Percentiles rank a stretch among this genome's conserved stretches.
phyloP scores from a whole-genome alignment of 805 yeast genomes.

The Wickerhamomyces bisporus region DNA sequence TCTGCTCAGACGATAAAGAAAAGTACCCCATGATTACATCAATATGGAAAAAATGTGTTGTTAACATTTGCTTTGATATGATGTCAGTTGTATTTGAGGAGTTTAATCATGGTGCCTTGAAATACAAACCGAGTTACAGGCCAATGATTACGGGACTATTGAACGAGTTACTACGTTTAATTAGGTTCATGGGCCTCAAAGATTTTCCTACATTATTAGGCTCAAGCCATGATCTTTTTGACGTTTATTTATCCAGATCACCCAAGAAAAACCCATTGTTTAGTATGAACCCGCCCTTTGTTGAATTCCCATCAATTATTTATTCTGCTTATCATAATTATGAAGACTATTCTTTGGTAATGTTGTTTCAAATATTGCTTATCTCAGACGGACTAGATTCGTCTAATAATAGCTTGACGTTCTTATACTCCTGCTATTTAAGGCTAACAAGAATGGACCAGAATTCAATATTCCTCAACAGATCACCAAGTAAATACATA shows the following conservation, averaged over 20 bases:
- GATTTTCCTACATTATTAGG: neutral
- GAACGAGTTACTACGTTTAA: conserved; percentile 5
- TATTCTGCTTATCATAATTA: conserved; percentile 1
- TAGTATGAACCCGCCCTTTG: neutral
- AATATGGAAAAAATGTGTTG: conserved; percentile 8
- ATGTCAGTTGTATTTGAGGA: conserved; percentile 7
- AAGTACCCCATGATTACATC: conserved; percentile 1
- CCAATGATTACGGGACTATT: conserved; percentile 5
- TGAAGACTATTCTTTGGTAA: conserved; percentile 6
- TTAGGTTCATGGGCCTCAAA: conserved; percentile 2
- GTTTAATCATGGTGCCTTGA: neutral
- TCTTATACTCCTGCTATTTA: neutral
- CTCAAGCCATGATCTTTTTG: neutral
- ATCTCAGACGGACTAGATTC: conserved; percentile 2
- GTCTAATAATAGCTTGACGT: neutral
- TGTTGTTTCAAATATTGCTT: conserved; percentile 12
- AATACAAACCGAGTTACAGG: neutral
- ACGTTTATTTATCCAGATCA: neutral
- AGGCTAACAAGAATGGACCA: neutral
- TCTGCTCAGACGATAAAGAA: neutral
- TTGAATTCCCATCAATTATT: conserved; percentile 1
- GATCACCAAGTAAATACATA: neutral
- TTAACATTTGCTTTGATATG: conserved; percentile 6
- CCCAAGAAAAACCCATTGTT: neutral
- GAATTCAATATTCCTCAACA: neutral